phyloP scores from a whole-genome alignment of 169 alveolate genomes.

The Plasmodium malariae region DNA sequence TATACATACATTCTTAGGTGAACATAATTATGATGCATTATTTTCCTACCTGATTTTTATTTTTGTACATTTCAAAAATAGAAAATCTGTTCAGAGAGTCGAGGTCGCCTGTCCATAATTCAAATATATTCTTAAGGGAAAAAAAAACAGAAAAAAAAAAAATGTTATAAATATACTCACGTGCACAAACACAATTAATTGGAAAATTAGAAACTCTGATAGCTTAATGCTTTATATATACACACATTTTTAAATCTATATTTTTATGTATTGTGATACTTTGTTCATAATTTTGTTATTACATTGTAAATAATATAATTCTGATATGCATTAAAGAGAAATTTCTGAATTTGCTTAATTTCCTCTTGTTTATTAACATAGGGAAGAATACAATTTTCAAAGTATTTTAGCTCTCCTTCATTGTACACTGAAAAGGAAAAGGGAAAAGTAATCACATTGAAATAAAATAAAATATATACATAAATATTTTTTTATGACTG shows the following conservation, averaged over 20 bases:
- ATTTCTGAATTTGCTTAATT: conserved; percentile 34
- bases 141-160: neutral
- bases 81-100: conserved; percentile 28
- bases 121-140: conserved; percentile 32
- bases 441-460: neutral
- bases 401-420: conserved; percentile 58
- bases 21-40: neutral
- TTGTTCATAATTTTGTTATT: neutral
- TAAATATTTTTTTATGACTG: no score
- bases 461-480: neutral
- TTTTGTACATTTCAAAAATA: conserved; percentile 37
- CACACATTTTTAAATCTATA: neutral
- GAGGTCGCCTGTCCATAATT: conserved; percentile 53
- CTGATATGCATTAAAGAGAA: conserved; percentile 40
- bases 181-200: no score
- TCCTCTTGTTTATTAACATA: conserved; percentile 59
- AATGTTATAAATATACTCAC: no score
- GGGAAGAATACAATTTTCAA: conserved; percentile 41
- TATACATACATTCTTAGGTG: neutral
- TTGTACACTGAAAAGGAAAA: conserved; percentile 41
- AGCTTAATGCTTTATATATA: no score
- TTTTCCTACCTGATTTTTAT: conserved; percentile 39
- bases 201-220: no score
- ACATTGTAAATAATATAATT: conserved; percentile 63
- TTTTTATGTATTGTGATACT: neutral